Base-by-base conservation (phyloP, 176 grass and related monocot genomes). In the Tillandsia leiboldiana region DNA sequence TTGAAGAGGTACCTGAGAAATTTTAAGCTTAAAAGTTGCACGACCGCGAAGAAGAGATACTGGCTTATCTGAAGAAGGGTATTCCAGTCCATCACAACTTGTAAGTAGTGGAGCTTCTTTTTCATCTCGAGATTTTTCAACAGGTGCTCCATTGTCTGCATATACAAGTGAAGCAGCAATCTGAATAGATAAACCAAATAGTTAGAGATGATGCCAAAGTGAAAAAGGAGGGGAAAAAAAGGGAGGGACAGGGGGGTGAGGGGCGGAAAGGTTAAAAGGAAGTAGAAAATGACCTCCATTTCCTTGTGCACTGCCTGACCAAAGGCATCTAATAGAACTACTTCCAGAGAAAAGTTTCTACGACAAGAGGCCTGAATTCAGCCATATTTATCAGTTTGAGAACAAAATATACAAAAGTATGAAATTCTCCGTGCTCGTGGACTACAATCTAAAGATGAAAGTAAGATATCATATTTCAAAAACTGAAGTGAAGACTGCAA, bases 51-150 rank as follows among this genome's bases (percentile, higher is more conserved):
- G 72, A 83, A 97, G 74, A 67, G 82, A 64, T 63, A 97, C 79
- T 66, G 93, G 86, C 71, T 77, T 84, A 78, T 74, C 81, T 68
- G 81, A 79, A 73, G 89, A 91, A 50, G 93, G 84, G 33, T 83
- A 92, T 81, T 97, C 93, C 75, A 97, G 28, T 66, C 93, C 93
- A 79, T 97, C 93, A 33, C 74, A 87, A 63, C 84, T 89, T 66
- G 83, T 79, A 70, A 97, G 67, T 50, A 97, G 78, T 29, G 93
- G 93, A 66, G 89, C 86, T 83, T 97, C 93, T 24, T 85, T 74
- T 79, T 90, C 86, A 68, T 92, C 86, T 77, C 84, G 89, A 70
- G 86, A 87, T 83, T 92, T 96, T 76, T 92, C 86, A 53, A 97
- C 93, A 68, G 68, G 42, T 33, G 71, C 57, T 79, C 88, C 88